Conservation (phyloP, 225 moss, liverwort and hornwort genomes). For the Lunularia cruciata region DNA sequence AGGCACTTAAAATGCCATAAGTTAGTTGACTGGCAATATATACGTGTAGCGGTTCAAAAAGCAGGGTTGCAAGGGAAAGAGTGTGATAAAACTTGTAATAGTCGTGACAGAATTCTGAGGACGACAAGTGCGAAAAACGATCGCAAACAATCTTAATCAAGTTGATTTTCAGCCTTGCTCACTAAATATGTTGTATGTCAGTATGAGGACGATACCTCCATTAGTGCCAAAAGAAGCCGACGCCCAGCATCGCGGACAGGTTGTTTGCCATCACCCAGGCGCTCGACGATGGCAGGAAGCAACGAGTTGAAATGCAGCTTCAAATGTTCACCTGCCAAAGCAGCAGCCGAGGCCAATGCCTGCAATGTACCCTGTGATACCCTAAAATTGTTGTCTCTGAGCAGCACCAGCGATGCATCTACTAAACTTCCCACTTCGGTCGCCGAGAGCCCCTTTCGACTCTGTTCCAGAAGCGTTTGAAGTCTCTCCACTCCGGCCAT, state of each 20-base stretch:
- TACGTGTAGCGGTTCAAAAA: too few relatives aligned
- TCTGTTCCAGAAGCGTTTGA: slow-evolving; percentile 78
- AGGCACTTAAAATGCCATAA: too few relatives aligned
- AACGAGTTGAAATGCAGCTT: slow-evolving; percentile 93
- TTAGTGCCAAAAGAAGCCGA: slow-evolving; percentile 79
- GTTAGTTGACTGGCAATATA: too few relatives aligned
- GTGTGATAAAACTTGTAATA: too few relatives aligned
- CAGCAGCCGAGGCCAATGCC: slow-evolving; percentile 88
- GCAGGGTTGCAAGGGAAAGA: too few relatives aligned
- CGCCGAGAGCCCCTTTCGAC: slow-evolving; percentile 84
- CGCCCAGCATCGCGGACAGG: slow-evolving; percentile 96
- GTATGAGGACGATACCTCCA: slow-evolving; percentile 60
- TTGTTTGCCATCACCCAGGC: slow-evolving; percentile 92
- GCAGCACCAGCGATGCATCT: slow-evolving; percentile 80
- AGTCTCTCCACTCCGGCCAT: slow-evolving; percentile 98
- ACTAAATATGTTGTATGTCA: background rate
- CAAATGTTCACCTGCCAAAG: slow-evolving; percentile 83
- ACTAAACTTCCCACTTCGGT: slow-evolving; percentile 81
- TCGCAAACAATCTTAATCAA: too few relatives aligned
- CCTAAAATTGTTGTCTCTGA: slow-evolving; percentile 93
- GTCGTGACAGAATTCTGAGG: too few relatives aligned
- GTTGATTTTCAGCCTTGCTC: too few relatives aligned
- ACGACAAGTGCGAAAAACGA: too few relatives aligned
- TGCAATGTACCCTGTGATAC: slow-evolving; percentile 92
- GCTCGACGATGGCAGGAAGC: slow-evolving; percentile 89